A percentile compares a stretch with the other conserved stretches of the same genome.
phyloP scores from a whole-genome alignment of 2,329 filamentous ascomycete species.

The Botrytis aclada region DNA sequence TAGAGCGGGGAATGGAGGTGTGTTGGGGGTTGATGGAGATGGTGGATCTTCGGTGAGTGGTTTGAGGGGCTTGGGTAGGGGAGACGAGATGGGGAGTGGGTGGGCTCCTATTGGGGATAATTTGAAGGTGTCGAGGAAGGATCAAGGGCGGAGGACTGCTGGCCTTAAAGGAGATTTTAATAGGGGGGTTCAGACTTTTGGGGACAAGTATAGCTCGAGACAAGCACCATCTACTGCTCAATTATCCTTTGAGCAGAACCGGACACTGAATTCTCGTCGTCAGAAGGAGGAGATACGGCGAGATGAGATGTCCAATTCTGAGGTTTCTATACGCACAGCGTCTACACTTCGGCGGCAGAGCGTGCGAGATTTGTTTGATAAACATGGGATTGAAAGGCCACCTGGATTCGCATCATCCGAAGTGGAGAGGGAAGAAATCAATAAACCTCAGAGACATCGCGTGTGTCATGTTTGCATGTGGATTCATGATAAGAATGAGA shows the following conservation, averaged over 20 bases:
- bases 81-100: conserved; percentile 21
- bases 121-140: not conserved
- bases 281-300: conserved; percentile 18
- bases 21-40: conserved; percentile 23
- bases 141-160: not conserved
- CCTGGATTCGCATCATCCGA: conserved; percentile 39
- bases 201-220: not conserved
- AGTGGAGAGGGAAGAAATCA: not conserved
- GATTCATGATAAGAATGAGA: conserved; percentile 39
- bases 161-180: conserved; percentile 3
- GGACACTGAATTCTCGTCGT: conserved; percentile 11
- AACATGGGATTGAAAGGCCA: conserved; percentile 47
- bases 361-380: conserved; percentile 48
- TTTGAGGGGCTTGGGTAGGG: conserved; percentile 16
- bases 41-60: conserved; percentile 13
- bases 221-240: not conserved
- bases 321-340: conserved; percentile 32
- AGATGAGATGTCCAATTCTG: conserved; percentile 24
- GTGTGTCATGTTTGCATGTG: conserved; percentile 52
- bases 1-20: conserved; percentile 16
- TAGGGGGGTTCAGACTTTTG: conserved; percentile 6
- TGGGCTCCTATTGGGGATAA: conserved; percentile 10
- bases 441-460: conserved; percentile 28
- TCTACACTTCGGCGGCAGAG: conserved; percentile 42
- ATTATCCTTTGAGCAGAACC: not conserved